Evolutionary conservation across 169 alveolate genomes (phyloP), one percentile per base, ranked within the genome.

Genomic region (Eimeria acervulina): DNA sequence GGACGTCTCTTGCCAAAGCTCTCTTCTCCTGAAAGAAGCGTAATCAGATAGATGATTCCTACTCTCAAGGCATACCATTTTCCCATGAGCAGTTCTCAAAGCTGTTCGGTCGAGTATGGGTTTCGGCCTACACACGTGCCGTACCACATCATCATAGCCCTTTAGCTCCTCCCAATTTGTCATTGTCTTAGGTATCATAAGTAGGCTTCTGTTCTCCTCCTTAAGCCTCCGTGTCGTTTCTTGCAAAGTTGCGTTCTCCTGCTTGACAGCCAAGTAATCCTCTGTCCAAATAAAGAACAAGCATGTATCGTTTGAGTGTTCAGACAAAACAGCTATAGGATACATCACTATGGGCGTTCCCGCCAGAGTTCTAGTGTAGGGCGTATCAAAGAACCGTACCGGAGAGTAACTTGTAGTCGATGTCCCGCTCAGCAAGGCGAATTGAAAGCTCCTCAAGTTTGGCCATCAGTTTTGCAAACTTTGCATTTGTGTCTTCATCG

Each of bases 381-480:
- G 87, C 31, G 4, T 52, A 52, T 36, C 55, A 72, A 5, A 6
- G 84, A 72, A 44, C 55, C 61, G 28, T 85, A 95, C 96, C 81
- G 10, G 98, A 95, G 42, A 97, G 96, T n/a, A 97, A 96, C 68
- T 95, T 96, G 93, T 96, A 97, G 51, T 97, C 98, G 52, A 96
- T 95, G 36, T 94, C 95, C 87, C 96, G 76, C 88, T 95, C 97
- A 17, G 97, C 96, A 47, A 96, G 87, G 21, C 96, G 95, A 44
- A 97, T 93, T 47, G 98, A 97, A 47, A 97, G 61, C 59, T 97
- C 97, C 83, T 97, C 98, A 47, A 97, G 94, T 66, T 95, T 96
- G 91, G 93, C 95, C 98, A 97, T 97, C 85, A 97, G 78, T 42
- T 97, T 97, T 72, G 97, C 97, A 94, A 97, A 96, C 87, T 97